Percentiles rank a stretch among this genome's conserved stretches.
phyloP scores from a whole-genome alignment of 257 asterid species.

The Solanum corneliomulleri region DNA sequence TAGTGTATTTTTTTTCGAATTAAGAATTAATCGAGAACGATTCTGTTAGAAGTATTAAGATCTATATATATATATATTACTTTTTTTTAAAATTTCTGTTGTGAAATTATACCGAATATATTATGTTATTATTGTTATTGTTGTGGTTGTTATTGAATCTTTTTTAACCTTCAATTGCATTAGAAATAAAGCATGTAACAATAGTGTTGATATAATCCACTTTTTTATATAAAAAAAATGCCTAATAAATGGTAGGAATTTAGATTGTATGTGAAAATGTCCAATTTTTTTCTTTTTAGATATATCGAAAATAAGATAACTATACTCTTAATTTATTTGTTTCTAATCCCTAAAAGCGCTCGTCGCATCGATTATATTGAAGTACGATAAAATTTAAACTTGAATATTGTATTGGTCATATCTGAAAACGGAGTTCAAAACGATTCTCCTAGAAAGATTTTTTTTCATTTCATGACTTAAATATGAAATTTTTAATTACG shows the following conservation, averaged over 20 bases:
- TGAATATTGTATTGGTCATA: neutral
- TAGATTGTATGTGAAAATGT: too few relatives aligned
- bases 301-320: neutral
- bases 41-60: neutral
- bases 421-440: too few relatives aligned
- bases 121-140: too few relatives aligned
- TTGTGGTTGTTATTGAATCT: neutral
- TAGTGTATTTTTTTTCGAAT: neutral
- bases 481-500: too few relatives aligned
- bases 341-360: neutral
- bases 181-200: neutral
- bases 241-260: neutral
- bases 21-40: rapidly evolving
- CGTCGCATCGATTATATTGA: neutral
- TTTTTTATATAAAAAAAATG: neutral
- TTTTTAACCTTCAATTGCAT: neutral
- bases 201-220: neutral
- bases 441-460: neutral
- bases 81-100: rapidly evolving
- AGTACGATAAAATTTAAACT: neutral
- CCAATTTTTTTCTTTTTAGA: too few relatives aligned
- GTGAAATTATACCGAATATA: too few relatives aligned
- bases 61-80: too few relatives aligned
- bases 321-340: too few relatives aligned
- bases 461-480: neutral